Evolutionary conservation across 768 basidiomycete genomes (phyloP), one percentile per base, ranked within the genome.

Genomic region (Artomyces pyxidatus): DNA sequence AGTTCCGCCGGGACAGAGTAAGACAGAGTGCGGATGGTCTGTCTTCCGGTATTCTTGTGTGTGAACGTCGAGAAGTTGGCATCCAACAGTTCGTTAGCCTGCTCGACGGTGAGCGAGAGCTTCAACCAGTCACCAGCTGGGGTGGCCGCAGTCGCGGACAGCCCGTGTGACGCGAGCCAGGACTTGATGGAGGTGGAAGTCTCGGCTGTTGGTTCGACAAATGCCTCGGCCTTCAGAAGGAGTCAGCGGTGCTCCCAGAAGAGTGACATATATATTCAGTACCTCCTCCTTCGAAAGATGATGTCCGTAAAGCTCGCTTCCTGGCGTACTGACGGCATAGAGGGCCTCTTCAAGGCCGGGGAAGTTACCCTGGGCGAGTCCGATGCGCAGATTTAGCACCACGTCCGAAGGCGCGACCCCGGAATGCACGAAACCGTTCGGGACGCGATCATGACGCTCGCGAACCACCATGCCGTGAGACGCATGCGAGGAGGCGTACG

Each of bases 81-180:
- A 28, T 45, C 48, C 32, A 60, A 35, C 3, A 58, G 44, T 16
- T 41, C 37, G 44, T 56, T 58, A 23, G 55, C 55, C 26, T 45
- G 46, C n/a, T 42, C 27, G 14, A 60, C 59, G 14, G 54, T 50
- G 6, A 51, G 37, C 21, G 46, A 27, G 27, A 60, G 28, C 9
- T 17, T 5, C 9, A 60, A 30, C 57, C 54, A 58, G 50, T 60
- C 58, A 28, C 59, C 57, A 4, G 52, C 50, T 21, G 55, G 54
- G 0, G 59, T 49, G 29, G 50, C 28, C 1, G 32, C 43, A n/a
- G 38, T 35, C 3, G 53, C 30, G 1, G 19, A 43, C 16, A 60
- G 25, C 22, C 51, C 53, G 42, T 60, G 47, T 6, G 25, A 38
- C 12, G 48, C 28, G 7, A 59, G 43, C 50, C 47, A 60, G 23